phyloP scores from a whole-genome alignment of 441 rosid genomes.

The Metrosideros polymorpha region DNA sequence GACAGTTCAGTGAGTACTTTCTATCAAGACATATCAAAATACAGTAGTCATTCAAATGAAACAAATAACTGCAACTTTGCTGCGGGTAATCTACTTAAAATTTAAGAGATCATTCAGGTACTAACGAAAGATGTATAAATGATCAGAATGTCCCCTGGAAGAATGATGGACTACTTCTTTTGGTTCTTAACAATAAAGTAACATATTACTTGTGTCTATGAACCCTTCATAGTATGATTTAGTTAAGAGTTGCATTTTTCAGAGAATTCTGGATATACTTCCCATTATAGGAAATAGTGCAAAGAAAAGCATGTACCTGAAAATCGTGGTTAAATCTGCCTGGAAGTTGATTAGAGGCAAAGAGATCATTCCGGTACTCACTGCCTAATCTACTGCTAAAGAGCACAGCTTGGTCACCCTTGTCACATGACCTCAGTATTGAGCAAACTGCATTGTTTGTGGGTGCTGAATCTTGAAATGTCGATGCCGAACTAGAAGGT shows the following conservation, averaged over 20 bases:
- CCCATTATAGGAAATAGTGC: background rate
- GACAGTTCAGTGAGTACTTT: background rate
- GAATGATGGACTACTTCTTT: no score
- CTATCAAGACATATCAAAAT: background rate
- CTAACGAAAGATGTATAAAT: background rate
- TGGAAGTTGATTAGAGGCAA: conserved; percentile 14
- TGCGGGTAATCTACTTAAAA: background rate
- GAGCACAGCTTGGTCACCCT: conserved; percentile 1
- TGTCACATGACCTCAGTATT: conserved; percentile 6
- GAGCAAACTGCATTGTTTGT: conserved; percentile 6
- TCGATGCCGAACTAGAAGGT: conserved; percentile 24
- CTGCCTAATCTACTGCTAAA: conserved; percentile 8
- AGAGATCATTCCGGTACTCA: conserved; percentile 14
- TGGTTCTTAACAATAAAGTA: no score
- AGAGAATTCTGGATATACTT: background rate
- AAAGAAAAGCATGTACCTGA: conserved; percentile 35
- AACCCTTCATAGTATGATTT: background rate
- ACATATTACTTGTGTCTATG: background rate
- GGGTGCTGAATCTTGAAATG: conserved; percentile 15
- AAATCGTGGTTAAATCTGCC: conserved; percentile 22
- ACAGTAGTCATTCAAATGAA: background rate
- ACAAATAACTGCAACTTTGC: background rate
- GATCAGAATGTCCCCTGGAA: no score
- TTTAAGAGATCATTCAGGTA: background rate
- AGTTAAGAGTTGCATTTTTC: background rate